Conservation (phyloP, 2,329 filamentous ascomycete genomes). For the Tothia fuscella region DNA sequence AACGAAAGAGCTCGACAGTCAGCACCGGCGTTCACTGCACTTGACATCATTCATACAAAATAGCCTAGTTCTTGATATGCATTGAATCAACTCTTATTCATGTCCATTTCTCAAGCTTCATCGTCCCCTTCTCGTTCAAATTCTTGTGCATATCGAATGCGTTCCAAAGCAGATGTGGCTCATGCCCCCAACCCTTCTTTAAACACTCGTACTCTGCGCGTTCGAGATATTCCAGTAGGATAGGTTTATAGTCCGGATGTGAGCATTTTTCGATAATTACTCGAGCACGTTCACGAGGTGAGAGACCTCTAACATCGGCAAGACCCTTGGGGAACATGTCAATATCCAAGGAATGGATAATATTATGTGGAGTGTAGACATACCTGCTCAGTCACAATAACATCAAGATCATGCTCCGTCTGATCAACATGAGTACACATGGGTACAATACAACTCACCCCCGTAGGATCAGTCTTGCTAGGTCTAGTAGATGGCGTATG, state of each 20-base stretch:
- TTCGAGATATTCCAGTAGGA: constrained; percentile 71
- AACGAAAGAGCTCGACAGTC: no score
- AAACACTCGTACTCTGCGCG: constrained; percentile 79
- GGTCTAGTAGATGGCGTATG: constrained; percentile 76
- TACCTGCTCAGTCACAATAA: constrained; percentile 62
- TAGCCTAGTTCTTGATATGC: no score
- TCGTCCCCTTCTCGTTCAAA: constrained; percentile 69
- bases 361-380: background rate
- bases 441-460: constrained; percentile 79
- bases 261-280: constrained; percentile 82
- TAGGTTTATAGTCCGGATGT: constrained; percentile 74
- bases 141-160: constrained; percentile 84
- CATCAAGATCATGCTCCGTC: constrained; percentile 84
- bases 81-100: no score
- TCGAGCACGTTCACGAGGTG: constrained; percentile 65
- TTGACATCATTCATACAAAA: no score
- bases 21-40: no score
- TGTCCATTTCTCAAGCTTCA: constrained; percentile 70
- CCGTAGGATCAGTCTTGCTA: constrained; percentile 69
- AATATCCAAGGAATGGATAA: background rate
- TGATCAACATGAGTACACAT: constrained; percentile 90
- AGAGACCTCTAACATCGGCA: constrained; percentile 72
- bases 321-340: constrained; percentile 50
- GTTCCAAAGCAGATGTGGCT: constrained; percentile 80
- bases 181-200: constrained; percentile 77